Evolutionary conservation across 306 rosid genomes (phyloP).

Genomic region (Rubus idaeus): DNA sequence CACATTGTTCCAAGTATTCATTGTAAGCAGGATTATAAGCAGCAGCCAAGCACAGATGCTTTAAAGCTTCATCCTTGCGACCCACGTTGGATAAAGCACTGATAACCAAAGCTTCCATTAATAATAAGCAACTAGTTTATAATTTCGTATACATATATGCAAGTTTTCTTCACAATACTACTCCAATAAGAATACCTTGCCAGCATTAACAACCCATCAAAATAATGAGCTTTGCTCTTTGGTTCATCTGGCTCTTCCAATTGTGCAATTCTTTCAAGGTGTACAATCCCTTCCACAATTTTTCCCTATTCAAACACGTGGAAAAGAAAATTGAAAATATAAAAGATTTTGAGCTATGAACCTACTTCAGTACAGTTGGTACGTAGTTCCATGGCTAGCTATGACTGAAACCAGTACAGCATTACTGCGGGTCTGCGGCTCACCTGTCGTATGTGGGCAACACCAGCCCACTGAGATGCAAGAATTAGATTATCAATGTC

Average conservation of each 20-base stretch:
- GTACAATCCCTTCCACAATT: slow-evolving; percentile 56
- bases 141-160: neutral
- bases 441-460: slow-evolving; percentile 75
- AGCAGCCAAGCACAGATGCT: slow-evolving; percentile 69
- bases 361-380: neutral
- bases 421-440: slow-evolving; percentile 29
- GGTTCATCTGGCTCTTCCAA: slow-evolving; percentile 80
- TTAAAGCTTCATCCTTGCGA: slow-evolving; percentile 72
- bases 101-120: slow-evolving; percentile 33
- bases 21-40: slow-evolving; percentile 63
- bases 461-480: slow-evolving; percentile 91
- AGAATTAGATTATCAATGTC: slow-evolving; percentile 70
- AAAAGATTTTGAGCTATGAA: neutral
- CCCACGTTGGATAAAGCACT: slow-evolving; percentile 70
- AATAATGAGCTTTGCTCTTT: slow-evolving; percentile 70
- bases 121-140: neutral
- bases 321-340: slow-evolving; percentile 15
- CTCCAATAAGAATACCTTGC: slow-evolving; percentile 51
- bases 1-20: slow-evolving; percentile 64
- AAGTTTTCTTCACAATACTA: neutral
- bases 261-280: slow-evolving; percentile 73
- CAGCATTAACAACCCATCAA: slow-evolving; percentile 65
- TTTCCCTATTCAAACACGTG: slow-evolving; percentile 57
- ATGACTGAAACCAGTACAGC: neutral
- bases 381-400: fast-evolving